A percentile compares a stretch with the other conserved stretches of the same genome.
These are phyloP conservation scores for Aspergillus persii DNA, from an alignment of 2,329 filamentous ascomycete species.

Conservation along the genomic window DNA sequence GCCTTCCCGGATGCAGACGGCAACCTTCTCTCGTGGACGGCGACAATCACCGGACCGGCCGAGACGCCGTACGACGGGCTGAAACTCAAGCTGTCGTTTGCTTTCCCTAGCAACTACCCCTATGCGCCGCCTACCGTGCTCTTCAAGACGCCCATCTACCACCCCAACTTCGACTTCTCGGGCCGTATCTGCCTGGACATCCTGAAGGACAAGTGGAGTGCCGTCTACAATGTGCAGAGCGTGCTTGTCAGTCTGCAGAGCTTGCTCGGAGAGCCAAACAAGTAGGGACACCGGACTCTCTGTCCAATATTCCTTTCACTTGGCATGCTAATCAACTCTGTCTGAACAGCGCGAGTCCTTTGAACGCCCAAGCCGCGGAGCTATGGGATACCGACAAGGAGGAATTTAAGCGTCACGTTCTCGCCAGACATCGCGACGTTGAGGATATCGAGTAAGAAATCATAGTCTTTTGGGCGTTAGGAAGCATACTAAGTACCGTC, in stretches of 20 bases:
- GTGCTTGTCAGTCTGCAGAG: slow-evolving; percentile 92
- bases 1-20: slow-evolving; percentile 90
- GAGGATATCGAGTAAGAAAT: slow-evolving; percentile 43
- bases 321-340: slow-evolving; percentile 6
- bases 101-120: slow-evolving; percentile 89
- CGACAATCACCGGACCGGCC: slow-evolving; percentile 85
- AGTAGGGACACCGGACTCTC: slow-evolving; percentile 58
- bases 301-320: neutral
- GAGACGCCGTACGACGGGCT: slow-evolving; percentile 89
- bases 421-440: slow-evolving; percentile 61
- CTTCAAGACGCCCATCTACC: slow-evolving; percentile 98
- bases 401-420: slow-evolving; percentile 78
- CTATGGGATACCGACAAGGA: slow-evolving; percentile 87
- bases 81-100: slow-evolving; percentile 86
- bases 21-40: slow-evolving; percentile 89
- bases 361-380: slow-evolving; percentile 95
- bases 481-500: neutral
- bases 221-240: slow-evolving; percentile 93
- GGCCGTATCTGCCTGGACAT: slow-evolving; percentile 97
- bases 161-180: slow-evolving; percentile 97
- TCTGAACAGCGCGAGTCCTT: slow-evolving; percentile 70
- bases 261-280: slow-evolving; percentile 93
- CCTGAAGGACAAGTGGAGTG: slow-evolving; percentile 98
- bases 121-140: slow-evolving; percentile 87
- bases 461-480: slow-evolving; percentile 3